A percentile compares a stretch with the other conserved stretches of the same genome.
These are phyloP conservation scores for Fusarium pseudograminearum DNA, from an alignment of 2,329 filamentous ascomycete genomes.

Conservation along the genomic window DNA sequence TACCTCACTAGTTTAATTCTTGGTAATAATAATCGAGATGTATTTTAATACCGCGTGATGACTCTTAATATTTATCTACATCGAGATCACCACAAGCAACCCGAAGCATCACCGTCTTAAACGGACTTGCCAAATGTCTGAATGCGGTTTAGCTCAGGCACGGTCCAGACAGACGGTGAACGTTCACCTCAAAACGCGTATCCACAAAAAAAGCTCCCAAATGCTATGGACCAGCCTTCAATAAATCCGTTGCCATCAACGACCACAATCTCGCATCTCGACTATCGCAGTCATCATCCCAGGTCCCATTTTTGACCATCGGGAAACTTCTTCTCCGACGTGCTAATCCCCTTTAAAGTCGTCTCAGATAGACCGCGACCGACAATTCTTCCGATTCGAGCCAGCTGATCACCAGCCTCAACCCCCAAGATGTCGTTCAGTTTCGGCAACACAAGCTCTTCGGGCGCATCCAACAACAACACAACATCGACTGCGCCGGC, in stretches of 20 bases:
- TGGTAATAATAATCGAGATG: background rate
- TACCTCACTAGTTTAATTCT: background rate
- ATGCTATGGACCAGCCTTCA: slow-evolving; percentile 30
- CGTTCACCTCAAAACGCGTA: slow-evolving; percentile 29
- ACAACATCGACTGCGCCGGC: slow-evolving; percentile 56
- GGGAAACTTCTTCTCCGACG: slow-evolving; percentile 6
- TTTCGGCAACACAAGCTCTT: slow-evolving; percentile 53
- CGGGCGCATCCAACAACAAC: slow-evolving; percentile 50
- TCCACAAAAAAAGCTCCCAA: slow-evolving; percentile 49
- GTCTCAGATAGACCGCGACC: slow-evolving; percentile 21
- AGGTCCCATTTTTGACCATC: slow-evolving; percentile 13
- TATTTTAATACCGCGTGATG: background rate
- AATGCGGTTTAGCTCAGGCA: slow-evolving; percentile 26
- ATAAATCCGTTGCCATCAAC: slow-evolving; percentile 44
- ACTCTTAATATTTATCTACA: slow-evolving; percentile 11
- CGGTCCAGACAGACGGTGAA: slow-evolving; percentile 7
- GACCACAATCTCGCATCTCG: slow-evolving; percentile 30
- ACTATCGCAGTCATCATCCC: slow-evolving; percentile 24
- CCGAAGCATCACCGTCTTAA: slow-evolving; percentile 22
- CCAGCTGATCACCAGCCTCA: slow-evolving; percentile 37
- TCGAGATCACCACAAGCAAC: slow-evolving; percentile 16
- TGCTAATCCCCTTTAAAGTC: slow-evolving; percentile 9
- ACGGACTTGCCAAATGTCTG: slow-evolving; percentile 1
- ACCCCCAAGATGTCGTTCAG: slow-evolving; percentile 55
- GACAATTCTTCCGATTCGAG: slow-evolving; percentile 33